Conservation (phyloP, 441 rosid genomes). For the Erodium chrysanthum region DNA sequence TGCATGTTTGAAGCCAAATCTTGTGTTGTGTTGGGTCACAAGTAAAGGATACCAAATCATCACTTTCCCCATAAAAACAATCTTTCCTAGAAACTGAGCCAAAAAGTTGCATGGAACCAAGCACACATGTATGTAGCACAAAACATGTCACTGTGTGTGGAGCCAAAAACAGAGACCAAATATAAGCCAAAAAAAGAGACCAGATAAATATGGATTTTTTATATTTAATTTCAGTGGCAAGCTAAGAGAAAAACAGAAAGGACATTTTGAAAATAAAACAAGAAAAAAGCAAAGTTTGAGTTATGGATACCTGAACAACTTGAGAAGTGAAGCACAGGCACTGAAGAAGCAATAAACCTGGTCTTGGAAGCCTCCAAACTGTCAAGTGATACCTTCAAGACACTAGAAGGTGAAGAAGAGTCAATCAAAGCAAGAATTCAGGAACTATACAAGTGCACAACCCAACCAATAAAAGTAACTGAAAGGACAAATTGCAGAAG, state of each 20-base stretch:
- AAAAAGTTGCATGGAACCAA: too few relatives aligned
- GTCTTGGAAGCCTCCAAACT: conserved; percentile 18
- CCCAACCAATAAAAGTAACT: neutral
- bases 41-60: too few relatives aligned
- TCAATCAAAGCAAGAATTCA: conserved; percentile 16
- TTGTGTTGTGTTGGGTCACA: conserved; percentile 1
- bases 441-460: neutral
- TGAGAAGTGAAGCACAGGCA: neutral
- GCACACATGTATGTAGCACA: too few relatives aligned
- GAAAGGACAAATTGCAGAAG: conserved; percentile 5
- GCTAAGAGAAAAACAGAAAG: conserved; percentile 1
- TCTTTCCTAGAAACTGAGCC: too few relatives aligned
- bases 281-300: neutral
- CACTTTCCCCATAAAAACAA: too few relatives aligned
- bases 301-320: conserved; percentile 27
- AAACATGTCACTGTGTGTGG: too few relatives aligned
- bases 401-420: conserved; percentile 11
- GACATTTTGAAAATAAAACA: neutral
- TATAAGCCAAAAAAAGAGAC: neutral
- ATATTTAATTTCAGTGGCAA: too few relatives aligned
- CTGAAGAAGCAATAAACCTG: conserved; percentile 7
- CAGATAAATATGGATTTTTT: neutral
- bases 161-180: neutral
- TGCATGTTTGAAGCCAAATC: neutral
- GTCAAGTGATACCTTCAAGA: conserved; percentile 14